A percentile compares a stretch with the other conserved stretches of the same genome.
Conservation (phyloP, 345 rosid genomes). For the Salix caprea region DNA sequence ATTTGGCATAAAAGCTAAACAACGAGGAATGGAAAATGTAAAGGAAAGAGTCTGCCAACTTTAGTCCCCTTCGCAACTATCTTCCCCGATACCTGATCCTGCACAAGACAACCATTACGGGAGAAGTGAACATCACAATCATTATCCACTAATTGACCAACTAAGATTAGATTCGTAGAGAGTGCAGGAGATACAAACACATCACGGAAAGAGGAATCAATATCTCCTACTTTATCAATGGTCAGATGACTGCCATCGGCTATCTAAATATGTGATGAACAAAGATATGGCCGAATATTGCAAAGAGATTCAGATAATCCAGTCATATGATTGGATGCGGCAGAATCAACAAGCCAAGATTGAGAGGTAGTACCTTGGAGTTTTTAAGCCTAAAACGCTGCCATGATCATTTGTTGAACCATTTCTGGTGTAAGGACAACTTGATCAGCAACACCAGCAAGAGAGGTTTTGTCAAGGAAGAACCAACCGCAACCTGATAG, state of each 20-base stretch:
- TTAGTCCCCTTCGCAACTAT: not conserved
- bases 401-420: conserved; percentile 3
- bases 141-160: not conserved
- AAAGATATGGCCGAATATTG: not conserved
- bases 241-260: not conserved
- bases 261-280: not conserved
- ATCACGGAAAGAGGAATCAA: not conserved
- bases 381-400: not conserved
- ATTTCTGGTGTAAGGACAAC: not conserved
- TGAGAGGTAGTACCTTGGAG: not conserved
- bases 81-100: conserved; percentile 11
- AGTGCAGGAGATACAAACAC: not conserved
- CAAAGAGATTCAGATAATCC: no score
- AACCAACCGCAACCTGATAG: no score
- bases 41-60: no score
- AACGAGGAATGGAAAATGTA: not conserved
- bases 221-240: not conserved
- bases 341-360: not conserved
- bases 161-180: no score
- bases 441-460: no score
- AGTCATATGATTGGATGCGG: not conserved
- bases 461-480: no score
- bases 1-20: not conserved
- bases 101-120: not conserved
- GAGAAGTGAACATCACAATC: conserved; percentile 1